phyloP scores from a whole-genome alignment of 306 rosid genomes.

The Rosa chinensis region DNA sequence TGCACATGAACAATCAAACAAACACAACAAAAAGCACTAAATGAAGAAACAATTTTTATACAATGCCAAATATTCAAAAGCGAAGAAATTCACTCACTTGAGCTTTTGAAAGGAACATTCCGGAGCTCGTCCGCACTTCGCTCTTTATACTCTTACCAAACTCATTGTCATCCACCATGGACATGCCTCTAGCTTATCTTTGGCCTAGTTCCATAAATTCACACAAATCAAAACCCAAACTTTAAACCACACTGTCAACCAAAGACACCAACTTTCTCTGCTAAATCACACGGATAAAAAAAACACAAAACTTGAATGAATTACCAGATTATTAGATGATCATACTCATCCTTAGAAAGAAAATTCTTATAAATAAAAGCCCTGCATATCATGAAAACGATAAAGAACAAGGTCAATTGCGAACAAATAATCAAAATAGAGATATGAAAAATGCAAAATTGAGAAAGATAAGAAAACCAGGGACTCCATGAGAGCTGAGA shows the following conservation, averaged over 20 bases:
- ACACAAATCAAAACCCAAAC: slow-evolving; percentile 14
- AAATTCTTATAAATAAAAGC: slow-evolving; percentile 75
- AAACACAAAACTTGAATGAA: background rate
- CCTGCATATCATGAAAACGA: slow-evolving; percentile 45
- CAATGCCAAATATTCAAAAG: background rate
- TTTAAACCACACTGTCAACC: background rate
- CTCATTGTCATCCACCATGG: slow-evolving; percentile 90
- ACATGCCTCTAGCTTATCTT: slow-evolving; percentile 70
- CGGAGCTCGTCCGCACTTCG: slow-evolving; percentile 90
- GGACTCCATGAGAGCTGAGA: slow-evolving; percentile 91
- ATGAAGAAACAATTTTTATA: background rate
- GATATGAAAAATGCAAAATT: background rate
- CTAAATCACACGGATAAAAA: background rate
- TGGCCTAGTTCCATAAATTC: slow-evolving; percentile 56
- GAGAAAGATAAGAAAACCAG: slow-evolving; percentile 45
- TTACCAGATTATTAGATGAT: slow-evolving; percentile 73
- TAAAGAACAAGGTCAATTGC: background rate
- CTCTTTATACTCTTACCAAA: slow-evolving; percentile 78
- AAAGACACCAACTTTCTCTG: background rate
- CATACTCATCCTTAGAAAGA: slow-evolving; percentile 75
- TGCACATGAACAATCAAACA: background rate
- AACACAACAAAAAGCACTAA: background rate
- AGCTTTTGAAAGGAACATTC: slow-evolving; percentile 74
- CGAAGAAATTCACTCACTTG: slow-evolving; percentile 50
- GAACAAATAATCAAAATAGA: background rate